Base-by-base conservation (phyloP, 176 grass and related monocot species). In the Alopecurus myosuroides region DNA sequence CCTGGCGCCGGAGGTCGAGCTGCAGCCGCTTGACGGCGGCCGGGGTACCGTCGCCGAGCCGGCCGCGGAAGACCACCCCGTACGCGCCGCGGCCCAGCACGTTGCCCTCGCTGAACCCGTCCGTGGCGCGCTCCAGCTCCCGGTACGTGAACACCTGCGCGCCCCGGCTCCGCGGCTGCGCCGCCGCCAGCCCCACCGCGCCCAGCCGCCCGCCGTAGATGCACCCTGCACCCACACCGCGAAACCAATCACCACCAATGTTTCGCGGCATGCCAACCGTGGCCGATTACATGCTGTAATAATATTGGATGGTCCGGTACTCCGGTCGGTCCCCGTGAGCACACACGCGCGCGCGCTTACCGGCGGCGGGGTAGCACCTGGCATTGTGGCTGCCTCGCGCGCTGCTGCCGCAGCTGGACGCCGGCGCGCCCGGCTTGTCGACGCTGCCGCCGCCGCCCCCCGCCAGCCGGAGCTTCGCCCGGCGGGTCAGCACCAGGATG, bases 91-190 rank as follows among this genome's bases (percentile, higher is more conserved):
- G 89, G 0, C 97, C 91, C 37, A 99, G 86, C 75, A 92, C 94
- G 88, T 96, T 94, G 81, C 57, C 63, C 82, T 96, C 92, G 48
- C 87, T 92, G 85, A 99, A 99, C 29, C 94, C 88, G 45, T 96
- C 84, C 36, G 97, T 99, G 17, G 97, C 93, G 85, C 86, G 41
- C 83, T 99, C 97, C 34, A 99, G 90, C 84, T 96, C 97, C 74
- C 89, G 89, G 78, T 96, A 99, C 67, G 97, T 99, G 84, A 99
- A 99, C 64, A 99, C 97, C 84, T 99, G 97, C 53, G 88, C 90
- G 6, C 89, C 89, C 4, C 78, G 84, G 22, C 77, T 81, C 87
- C 86, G 87, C 20, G 55, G 68, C 85, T 89, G 91, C 77, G 82
- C 11, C 74, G 76, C 8, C 11, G 91, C 52, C 70, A 93, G 89